These are phyloP conservation scores for Wakefieldia striispora DNA, from an alignment of 768 basidiomycete species.

Conservation along the genomic window DNA sequence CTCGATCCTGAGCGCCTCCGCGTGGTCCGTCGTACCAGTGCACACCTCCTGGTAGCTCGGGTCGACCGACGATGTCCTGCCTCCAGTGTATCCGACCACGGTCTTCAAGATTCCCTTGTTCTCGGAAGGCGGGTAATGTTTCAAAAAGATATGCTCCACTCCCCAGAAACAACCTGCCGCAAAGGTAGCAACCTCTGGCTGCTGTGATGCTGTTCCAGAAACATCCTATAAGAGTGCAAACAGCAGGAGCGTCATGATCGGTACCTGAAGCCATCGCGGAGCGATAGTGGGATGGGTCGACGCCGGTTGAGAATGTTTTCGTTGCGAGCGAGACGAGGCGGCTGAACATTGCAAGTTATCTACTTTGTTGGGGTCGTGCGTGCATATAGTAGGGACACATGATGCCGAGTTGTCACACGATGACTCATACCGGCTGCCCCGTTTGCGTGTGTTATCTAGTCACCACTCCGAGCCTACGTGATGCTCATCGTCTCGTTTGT, in stretches of 20 bases:
- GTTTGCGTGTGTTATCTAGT: too few species aligned
- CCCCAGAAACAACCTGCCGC: conserved; percentile 80
- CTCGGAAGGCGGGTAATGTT: conserved; percentile 68
- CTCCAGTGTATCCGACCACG: conserved; percentile 79
- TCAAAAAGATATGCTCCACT: conserved; percentile 80
- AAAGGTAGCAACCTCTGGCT: conserved; percentile 45
- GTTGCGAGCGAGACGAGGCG: conserved; percentile 24
- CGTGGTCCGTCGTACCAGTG: conserved; percentile 77
- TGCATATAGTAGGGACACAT: too few species aligned
- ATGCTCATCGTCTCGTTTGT: conserved; percentile 29
- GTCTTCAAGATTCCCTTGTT: conserved; percentile 76
- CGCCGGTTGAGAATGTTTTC: conserved; percentile 13
- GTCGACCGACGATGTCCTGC: conserved; percentile 47
- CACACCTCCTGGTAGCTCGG: conserved; percentile 80
- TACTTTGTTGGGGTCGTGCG: too few species aligned
- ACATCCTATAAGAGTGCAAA: conserved; percentile 4
- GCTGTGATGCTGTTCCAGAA: conserved; percentile 41
- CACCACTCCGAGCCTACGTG: not conserved
- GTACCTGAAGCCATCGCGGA: conserved; percentile 38
- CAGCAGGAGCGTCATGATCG: not conserved
- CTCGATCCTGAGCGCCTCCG: conserved; percentile 83
- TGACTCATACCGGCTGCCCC: too few species aligned
- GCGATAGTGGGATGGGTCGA: conserved; percentile 40
- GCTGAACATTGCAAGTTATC: conserved; percentile 20
- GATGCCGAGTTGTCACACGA: too few species aligned